Percentiles rank a stretch among this genome's conserved stretches.
Evolutionary conservation across 768 basidiomycete species (phyloP).

Genomic region (Boletus pseudopeckii): DNA sequence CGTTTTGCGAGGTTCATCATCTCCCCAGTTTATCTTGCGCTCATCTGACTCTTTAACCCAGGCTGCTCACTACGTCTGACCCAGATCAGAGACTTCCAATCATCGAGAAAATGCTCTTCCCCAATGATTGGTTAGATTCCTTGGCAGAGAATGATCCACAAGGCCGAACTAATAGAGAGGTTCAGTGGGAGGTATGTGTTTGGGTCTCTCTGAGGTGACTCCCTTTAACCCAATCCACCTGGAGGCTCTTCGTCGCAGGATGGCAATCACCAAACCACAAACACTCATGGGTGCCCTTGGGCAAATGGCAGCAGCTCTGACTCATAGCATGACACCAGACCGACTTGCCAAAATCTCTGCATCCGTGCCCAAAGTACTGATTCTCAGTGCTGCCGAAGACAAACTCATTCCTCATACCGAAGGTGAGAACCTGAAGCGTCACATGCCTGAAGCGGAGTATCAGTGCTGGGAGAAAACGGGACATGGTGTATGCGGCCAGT

Average conservation of each 20-base stretch:
- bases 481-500: constrained; percentile 58
- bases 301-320: constrained; percentile 67
- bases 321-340: constrained; percentile 53
- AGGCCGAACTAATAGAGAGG: constrained; percentile 61
- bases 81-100: constrained; percentile 46
- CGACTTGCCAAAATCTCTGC: constrained; percentile 48
- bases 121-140: constrained; percentile 56
- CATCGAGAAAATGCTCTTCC: constrained; percentile 57
- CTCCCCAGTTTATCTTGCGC: background rate
- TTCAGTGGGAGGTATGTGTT: constrained; percentile 50
- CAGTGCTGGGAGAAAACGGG: constrained; percentile 61
- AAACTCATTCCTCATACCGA: constrained; percentile 50
- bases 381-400: constrained; percentile 69
- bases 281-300: constrained; percentile 58
- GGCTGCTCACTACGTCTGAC: constrained; percentile 37
- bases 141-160: constrained; percentile 49
- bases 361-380: constrained; percentile 61
- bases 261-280: constrained; percentile 55
- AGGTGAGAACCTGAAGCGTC: constrained; percentile 47
- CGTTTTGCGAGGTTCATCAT: constrained; percentile 34
- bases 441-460: constrained; percentile 58
- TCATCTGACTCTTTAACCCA: constrained; percentile 24
- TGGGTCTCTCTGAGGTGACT: background rate
- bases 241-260: constrained; percentile 46
- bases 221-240: background rate